These are phyloP conservation scores for Dothistroma septosporum DNA, from an alignment of 2,329 filamentous ascomycete genomes.

Conservation along the genomic window DNA sequence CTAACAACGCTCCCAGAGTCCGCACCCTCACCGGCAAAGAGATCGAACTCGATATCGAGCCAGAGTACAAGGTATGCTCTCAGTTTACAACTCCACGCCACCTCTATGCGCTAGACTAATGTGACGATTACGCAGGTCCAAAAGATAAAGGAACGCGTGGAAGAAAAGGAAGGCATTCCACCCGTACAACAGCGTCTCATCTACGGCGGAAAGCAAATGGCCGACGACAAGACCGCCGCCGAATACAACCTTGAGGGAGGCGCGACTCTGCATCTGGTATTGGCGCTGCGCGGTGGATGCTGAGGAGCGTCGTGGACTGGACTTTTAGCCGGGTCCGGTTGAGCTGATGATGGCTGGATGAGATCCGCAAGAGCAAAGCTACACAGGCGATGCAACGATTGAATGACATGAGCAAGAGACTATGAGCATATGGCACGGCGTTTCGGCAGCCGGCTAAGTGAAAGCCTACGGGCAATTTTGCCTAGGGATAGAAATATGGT, in stretches of 20 bases:
- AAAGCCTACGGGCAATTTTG: not conserved
- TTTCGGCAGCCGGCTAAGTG: not conserved
- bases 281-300: constrained; percentile 82
- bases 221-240: constrained; percentile 85
- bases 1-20: constrained; percentile 59
- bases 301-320: not conserved
- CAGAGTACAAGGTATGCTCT: constrained; percentile 75
- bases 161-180: constrained; percentile 98
- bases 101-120: not conserved
- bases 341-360: not conserved
- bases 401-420: not conserved
- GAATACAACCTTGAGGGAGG: constrained; percentile 91
- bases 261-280: constrained; percentile 88
- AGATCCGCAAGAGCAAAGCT: not conserved
- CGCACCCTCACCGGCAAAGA: constrained; percentile 97
- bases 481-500: not conserved
- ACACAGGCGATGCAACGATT: not conserved
- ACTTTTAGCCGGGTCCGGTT: not conserved
- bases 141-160: constrained; percentile 97
- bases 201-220: constrained; percentile 97
- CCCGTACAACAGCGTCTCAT: constrained; percentile 95
- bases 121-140: constrained; percentile 59
- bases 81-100: not conserved
- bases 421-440: constrained; percentile 8
- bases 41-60: constrained; percentile 96